Evolutionary conservation across 345 rosid genomes (phyloP).

Genomic region (Rhizophora apiculata): DNA sequence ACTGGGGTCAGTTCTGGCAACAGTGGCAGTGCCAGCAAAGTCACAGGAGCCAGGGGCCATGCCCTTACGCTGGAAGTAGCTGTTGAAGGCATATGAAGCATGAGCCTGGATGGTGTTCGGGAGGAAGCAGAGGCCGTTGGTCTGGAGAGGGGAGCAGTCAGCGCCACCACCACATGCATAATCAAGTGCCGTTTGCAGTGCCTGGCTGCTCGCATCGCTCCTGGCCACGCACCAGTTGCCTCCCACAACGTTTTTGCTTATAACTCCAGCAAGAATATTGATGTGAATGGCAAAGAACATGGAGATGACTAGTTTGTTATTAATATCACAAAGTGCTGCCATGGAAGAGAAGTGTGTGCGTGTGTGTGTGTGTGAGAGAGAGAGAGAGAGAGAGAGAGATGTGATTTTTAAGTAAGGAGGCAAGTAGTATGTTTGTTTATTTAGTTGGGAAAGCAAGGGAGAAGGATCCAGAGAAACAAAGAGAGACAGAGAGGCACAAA

Average conservation of each 20-base stretch:
- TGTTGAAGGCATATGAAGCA: conserved; percentile 79
- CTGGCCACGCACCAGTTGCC: conserved; percentile 72
- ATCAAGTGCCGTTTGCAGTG: conserved; percentile 57
- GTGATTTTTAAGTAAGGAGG: neutral
- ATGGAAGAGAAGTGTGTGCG: neutral
- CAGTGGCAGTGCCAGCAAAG: conserved; percentile 69
- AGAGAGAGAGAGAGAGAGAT: neutral
- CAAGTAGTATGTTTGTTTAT: neutral
- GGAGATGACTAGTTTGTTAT: neutral
- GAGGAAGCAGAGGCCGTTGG: conserved; percentile 55
- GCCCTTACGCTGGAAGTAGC: conserved; percentile 56
- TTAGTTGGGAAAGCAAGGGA: conserved; percentile 14
- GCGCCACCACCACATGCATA: conserved; percentile 73
- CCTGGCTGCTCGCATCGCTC: conserved; percentile 58
- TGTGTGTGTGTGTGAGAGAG: no score
- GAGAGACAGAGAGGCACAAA: neutral
- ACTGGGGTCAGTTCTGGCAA: conserved; percentile 78
- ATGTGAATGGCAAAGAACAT: neutral
- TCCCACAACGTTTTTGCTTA: neutral
- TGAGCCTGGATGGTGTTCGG: conserved; percentile 72
- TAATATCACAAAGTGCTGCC: neutral
- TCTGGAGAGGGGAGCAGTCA: conserved; percentile 56
- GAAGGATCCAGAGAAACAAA: neutral
- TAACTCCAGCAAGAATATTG: neutral
- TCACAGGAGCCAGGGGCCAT: conserved; percentile 83